Conservation (phyloP, 306 rosid species). For the Rosa multiflora region DNA sequence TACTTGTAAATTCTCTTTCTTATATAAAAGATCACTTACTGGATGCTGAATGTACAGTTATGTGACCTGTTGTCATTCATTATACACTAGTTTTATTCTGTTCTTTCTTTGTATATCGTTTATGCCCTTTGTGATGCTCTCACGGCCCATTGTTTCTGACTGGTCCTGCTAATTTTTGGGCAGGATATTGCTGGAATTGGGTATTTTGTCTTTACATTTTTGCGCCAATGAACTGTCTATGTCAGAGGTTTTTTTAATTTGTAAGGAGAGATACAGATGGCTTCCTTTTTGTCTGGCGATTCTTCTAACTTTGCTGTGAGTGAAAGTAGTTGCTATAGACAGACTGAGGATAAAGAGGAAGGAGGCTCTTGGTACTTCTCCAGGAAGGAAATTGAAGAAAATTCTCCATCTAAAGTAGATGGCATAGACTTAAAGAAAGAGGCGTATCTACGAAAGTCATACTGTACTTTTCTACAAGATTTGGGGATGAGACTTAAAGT, state of each 20-base stretch:
- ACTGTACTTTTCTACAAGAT: conserved; percentile 94
- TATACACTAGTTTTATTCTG: not conserved
- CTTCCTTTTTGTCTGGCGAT: conserved; percentile 42
- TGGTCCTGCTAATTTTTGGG: not conserved
- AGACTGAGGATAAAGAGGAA: conserved; percentile 45
- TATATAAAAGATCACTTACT: not conserved
- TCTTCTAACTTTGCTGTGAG: conserved; percentile 37
- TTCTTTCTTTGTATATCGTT: not conserved
- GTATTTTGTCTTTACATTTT: not conserved
- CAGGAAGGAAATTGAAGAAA: conserved; percentile 82
- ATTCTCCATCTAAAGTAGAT: conserved; percentile 81
- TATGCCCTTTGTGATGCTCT: not conserved
- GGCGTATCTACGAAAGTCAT: conserved; percentile 89
- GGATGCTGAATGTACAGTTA: not conserved
- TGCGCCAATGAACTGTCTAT: conserved; percentile 1
- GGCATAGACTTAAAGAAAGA: conserved; percentile 93
- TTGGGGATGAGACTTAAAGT: conserved; percentile 96
- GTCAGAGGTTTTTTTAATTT: not conserved
- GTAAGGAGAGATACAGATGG: conserved; percentile 38
- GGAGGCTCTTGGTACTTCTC: conserved; percentile 74
- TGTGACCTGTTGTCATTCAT: not conserved
- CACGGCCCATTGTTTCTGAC: conserved; percentile 10
- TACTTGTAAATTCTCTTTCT: not conserved
- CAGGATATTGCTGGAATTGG: conserved; percentile 21
- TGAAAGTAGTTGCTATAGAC: conserved; percentile 42